Evolutionary conservation across 164 flowering plant genomes (phyloP).

Genomic region (Aristolochia californica): DNA sequence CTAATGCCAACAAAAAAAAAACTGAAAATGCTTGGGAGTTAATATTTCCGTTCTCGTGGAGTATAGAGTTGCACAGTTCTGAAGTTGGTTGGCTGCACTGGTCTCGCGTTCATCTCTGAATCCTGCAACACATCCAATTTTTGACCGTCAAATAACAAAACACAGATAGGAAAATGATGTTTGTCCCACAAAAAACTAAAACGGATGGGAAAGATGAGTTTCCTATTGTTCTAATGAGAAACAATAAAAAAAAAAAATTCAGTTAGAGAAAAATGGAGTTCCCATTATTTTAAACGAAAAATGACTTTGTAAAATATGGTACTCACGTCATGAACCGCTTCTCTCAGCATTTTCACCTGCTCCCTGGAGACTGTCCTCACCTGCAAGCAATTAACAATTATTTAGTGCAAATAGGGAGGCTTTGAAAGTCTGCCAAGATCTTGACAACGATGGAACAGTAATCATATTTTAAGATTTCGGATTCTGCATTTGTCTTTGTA

Average conservation of each 20-base stretch:
- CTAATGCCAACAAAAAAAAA: too few relatives aligned
- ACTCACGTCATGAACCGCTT: slow-evolving; percentile 14
- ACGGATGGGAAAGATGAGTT: too few relatives aligned
- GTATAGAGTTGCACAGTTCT: neutral
- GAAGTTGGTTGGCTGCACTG: slow-evolving; percentile 4
- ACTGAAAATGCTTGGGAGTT: neutral
- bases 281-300: too few relatives aligned
- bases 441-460: neutral
- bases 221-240: too few relatives aligned
- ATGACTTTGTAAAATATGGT: neutral
- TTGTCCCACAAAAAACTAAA: too few relatives aligned
- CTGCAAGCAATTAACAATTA: slow-evolving; percentile 2
- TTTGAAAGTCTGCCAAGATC: neutral
- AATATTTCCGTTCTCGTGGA: neutral
- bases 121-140: neutral
- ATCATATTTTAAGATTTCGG: neutral
- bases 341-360: slow-evolving; percentile 12
- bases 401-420: neutral
- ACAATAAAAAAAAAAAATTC: neutral
- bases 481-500: too few relatives aligned
- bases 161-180: too few relatives aligned
- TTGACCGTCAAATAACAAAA: neutral
- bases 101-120: slow-evolving; percentile 8
- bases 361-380: slow-evolving; percentile 14
- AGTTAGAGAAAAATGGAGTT: too few relatives aligned